Conservation (phyloP, 306 rosid species). For the Betula pendula region DNA sequence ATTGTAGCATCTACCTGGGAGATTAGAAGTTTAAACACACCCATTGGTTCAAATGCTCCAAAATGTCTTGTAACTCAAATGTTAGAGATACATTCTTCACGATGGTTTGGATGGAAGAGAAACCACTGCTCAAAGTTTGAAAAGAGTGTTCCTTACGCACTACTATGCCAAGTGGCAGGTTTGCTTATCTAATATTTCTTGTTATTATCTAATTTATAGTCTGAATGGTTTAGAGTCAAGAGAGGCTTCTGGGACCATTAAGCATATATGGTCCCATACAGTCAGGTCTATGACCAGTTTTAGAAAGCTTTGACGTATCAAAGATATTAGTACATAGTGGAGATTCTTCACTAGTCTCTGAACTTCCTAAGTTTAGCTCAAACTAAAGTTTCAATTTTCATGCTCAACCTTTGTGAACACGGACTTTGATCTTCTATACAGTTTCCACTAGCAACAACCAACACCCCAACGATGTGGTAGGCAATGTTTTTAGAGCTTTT, state of each 20-base stretch:
- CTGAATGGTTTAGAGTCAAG: slow-evolving; percentile 10
- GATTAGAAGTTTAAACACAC: slow-evolving; percentile 65
- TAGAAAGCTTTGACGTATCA: background rate
- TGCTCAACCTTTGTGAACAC: background rate
- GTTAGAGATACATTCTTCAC: slow-evolving; percentile 70
- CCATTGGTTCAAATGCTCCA: slow-evolving; percentile 62
- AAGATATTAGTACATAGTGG: background rate
- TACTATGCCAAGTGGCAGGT: slow-evolving; percentile 95
- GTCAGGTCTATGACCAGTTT: slow-evolving; percentile 11
- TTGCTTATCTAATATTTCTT: slow-evolving; percentile 25
- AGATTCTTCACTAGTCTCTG: background rate
- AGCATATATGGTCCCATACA: slow-evolving; percentile 21
- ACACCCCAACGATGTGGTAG: background rate
- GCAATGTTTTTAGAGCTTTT: background rate
- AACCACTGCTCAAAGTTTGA: slow-evolving; percentile 71
- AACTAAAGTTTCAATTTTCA: background rate
- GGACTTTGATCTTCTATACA: background rate
- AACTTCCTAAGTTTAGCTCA: background rate
- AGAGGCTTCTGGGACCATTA: slow-evolving; percentile 21
- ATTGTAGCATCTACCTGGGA: slow-evolving; percentile 93
- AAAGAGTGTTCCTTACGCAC: slow-evolving; percentile 80
- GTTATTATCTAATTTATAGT: slow-evolving; percentile 12
- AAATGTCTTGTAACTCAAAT: slow-evolving; percentile 84
- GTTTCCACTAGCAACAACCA: background rate
- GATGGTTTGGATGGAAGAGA: slow-evolving; percentile 82